Conservation (phyloP, 805 yeast species). For the Sugiyamaella mastotermitis region DNA sequence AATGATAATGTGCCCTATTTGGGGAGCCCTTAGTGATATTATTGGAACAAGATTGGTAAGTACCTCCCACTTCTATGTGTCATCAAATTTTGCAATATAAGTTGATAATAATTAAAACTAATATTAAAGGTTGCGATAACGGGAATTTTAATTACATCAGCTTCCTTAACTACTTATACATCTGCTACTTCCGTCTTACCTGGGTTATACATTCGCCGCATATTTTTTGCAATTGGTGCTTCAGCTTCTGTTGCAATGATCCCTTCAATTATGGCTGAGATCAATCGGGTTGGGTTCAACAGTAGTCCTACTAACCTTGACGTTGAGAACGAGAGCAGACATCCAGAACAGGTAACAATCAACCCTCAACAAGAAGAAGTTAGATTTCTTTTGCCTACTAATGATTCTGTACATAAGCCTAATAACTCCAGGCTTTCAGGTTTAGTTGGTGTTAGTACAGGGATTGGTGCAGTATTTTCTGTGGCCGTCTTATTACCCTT, state of each 20-base stretch:
- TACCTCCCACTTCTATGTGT: no score
- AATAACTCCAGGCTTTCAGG: slow-evolving; percentile 55
- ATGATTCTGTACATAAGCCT: neutral
- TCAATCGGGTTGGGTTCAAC: slow-evolving; percentile 24
- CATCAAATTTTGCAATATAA: no score
- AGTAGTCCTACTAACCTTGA: neutral
- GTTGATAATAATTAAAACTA: no score
- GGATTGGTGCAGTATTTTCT: slow-evolving; percentile 62
- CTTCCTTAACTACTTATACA: slow-evolving; percentile 46
- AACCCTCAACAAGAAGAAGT: neutral
- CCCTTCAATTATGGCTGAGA: slow-evolving; percentile 54
- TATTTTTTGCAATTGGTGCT: slow-evolving; percentile 58
- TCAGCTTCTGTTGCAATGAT: slow-evolving; percentile 49
- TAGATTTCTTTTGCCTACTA: neutral
- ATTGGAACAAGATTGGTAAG: slow-evolving; percentile 50
- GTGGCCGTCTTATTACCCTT: slow-evolving; percentile 51
- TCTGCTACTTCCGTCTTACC: slow-evolving; percentile 42
- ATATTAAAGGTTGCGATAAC: no score
- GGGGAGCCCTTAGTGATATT: slow-evolving; percentile 59
- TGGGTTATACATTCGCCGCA: slow-evolving; percentile 43
- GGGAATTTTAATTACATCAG: slow-evolving; percentile 45
- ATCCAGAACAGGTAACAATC: no score
- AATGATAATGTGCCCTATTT: slow-evolving; percentile 49
- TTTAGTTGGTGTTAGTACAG: slow-evolving; percentile 54
- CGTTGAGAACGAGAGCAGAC: neutral